Conservation (phyloP, 768 basidiomycete species). For the Daedaleopsis nitida region DNA sequence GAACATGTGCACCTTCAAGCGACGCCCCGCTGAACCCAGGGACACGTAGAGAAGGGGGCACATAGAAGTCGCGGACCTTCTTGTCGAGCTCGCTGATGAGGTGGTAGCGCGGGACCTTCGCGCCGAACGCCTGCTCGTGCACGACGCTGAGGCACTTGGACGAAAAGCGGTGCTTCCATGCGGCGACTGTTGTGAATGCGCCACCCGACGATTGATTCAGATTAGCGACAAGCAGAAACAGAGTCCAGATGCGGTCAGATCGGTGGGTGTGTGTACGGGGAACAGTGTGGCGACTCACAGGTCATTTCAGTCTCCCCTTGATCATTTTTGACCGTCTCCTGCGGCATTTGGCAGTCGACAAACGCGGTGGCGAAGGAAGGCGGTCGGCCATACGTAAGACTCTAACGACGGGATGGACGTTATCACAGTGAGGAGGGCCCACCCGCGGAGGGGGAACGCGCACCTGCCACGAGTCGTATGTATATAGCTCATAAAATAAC, state of each 20-base stretch:
- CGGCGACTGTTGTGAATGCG: slow-evolving; percentile 43
- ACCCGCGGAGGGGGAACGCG: slow-evolving; percentile 12
- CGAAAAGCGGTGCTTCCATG: slow-evolving; percentile 71
- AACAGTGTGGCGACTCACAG: slow-evolving; percentile 43
- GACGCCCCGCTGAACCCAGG: slow-evolving; percentile 55
- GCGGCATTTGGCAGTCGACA: slow-evolving; percentile 51
- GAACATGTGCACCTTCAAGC: slow-evolving; percentile 18
- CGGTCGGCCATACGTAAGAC: slow-evolving; percentile 70
- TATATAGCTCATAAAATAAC: slow-evolving; percentile 65
- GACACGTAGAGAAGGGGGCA: slow-evolving; percentile 65
- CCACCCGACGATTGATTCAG: neutral
- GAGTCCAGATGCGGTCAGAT: neutral
- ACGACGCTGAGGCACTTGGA: slow-evolving; percentile 64
- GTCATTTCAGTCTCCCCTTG: slow-evolving; percentile 60
- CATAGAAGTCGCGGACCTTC: slow-evolving; percentile 63
- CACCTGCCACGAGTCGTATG: slow-evolving; percentile 75
- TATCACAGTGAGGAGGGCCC: neutral
- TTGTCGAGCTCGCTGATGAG: slow-evolving; percentile 65
- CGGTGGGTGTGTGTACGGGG: neutral
- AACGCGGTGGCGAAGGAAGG: slow-evolving; percentile 63
- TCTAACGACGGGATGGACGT: slow-evolving; percentile 40
- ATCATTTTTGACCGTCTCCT: slow-evolving; percentile 45
- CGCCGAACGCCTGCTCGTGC: slow-evolving; percentile 70
- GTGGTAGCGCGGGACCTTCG: slow-evolving; percentile 61
- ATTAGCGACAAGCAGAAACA: neutral